Conservation (phyloP, 208 protist genomes). For the Wallacemonas sp. region DNA sequence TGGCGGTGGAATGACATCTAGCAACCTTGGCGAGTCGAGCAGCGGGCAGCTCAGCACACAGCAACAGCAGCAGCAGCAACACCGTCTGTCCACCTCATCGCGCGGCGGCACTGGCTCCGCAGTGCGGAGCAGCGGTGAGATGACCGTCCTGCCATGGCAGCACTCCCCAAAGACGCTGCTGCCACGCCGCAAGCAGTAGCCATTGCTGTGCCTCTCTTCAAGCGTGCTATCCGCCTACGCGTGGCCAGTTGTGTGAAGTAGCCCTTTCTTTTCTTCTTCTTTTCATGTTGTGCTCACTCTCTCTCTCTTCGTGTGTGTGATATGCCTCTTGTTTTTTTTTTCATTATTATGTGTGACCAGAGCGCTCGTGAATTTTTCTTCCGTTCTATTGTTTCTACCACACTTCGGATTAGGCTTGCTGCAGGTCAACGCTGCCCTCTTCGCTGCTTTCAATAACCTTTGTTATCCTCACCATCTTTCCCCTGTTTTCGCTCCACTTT, state of each 20-base stretch:
- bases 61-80: neutral
- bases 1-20: neutral
- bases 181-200: too few relatives aligned
- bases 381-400: too few relatives aligned
- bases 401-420: too few relatives aligned
- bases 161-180: too few relatives aligned
- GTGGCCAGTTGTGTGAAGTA: neutral
- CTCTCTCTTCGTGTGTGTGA: neutral
- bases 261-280: conserved; percentile 9
- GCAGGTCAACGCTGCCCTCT: too few relatives aligned
- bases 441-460: too few relatives aligned
- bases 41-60: neutral
- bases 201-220: neutral
- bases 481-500: too few relatives aligned
- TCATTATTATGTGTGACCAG: too few relatives aligned
- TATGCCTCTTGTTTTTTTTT: too few relatives aligned
- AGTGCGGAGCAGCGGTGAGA: neutral
- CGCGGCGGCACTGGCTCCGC: neutral
- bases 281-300: neutral
- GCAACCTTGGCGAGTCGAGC: conserved; percentile 4
- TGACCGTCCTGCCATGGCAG: neutral
- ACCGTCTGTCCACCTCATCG: conserved; percentile 4
- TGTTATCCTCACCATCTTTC: too few relatives aligned
- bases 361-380: too few relatives aligned
- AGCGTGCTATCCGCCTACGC: neutral